These are phyloP conservation scores for Barnettozyma pratensis DNA, from an alignment of 805 yeast species.

Conservation along the genomic window DNA sequence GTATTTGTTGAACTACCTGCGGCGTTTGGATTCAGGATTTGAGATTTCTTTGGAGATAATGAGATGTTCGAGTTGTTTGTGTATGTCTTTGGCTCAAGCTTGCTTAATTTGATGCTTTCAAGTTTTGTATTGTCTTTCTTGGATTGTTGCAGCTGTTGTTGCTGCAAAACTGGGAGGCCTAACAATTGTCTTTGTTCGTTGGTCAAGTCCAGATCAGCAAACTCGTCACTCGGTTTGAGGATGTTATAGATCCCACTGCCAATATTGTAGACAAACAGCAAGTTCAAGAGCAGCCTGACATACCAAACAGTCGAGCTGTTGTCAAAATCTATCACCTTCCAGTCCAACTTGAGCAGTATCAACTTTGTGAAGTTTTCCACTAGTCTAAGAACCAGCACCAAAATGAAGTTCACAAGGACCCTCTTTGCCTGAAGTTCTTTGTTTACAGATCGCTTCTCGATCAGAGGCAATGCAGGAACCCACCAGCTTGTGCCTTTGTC, in stretches of 20 bases:
- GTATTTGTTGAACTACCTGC: neutral
- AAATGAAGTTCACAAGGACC: conserved; percentile 29
- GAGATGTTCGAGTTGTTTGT: neutral
- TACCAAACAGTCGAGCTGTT: neutral
- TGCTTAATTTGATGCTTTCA: conserved; percentile 1
- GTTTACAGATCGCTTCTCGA: conserved; percentile 33
- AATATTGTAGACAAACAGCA: conserved; percentile 28
- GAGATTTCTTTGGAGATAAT: conserved; percentile 16
- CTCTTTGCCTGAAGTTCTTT: conserved; percentile 35
- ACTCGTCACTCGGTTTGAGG: conserved; percentile 26
- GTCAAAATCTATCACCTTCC: conserved; percentile 9
- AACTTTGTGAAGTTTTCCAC: conserved; percentile 17
- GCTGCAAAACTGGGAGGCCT: conserved; percentile 24
- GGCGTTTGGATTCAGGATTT: neutral
- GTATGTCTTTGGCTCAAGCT: conserved; percentile 7
- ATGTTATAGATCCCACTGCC: conserved; percentile 27
- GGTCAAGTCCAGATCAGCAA: conserved; percentile 28
- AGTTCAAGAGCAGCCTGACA: conserved; percentile 16
- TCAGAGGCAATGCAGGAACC: conserved; percentile 17
- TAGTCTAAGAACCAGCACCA: conserved; percentile 28
- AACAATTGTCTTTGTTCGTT: conserved; percentile 30
- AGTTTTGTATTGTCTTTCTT: neutral
- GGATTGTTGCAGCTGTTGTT: neutral
- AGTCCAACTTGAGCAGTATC: conserved; percentile 14
- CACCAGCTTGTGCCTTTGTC: conserved; percentile 5